These are phyloP conservation scores for Stephanocyclus meneghinianus DNA, from an alignment of 352 stramenopile genomes.

Conservation along the genomic window DNA sequence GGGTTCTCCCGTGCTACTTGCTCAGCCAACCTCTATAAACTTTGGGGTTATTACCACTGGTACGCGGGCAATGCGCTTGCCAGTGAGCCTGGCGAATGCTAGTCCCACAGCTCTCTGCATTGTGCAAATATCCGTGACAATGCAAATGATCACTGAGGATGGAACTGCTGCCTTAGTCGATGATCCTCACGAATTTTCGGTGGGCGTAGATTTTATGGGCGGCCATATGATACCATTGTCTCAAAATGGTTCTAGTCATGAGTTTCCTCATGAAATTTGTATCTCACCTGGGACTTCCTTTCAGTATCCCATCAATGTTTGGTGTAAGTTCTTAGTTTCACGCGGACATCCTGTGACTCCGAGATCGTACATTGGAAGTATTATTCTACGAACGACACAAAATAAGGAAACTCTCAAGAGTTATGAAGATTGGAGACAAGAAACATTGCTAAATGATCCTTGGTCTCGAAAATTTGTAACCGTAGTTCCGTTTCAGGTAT, in stretches of 20 bases:
- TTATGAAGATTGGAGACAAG: slow-evolving; percentile 58
- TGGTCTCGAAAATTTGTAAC: slow-evolving; percentile 41
- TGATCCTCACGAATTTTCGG: slow-evolving; percentile 36
- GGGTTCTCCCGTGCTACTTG: slow-evolving; percentile 19
- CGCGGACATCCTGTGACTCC: slow-evolving; percentile 8
- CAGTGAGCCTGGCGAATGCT: slow-evolving; percentile 42
- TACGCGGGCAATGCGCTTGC: slow-evolving; percentile 30
- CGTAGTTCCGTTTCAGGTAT: slow-evolving; percentile 56
- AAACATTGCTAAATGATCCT: slow-evolving; percentile 34
- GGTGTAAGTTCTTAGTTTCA: slow-evolving; percentile 45
- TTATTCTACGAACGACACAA: slow-evolving; percentile 56
- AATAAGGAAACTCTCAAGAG: slow-evolving; percentile 15
- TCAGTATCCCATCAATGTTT: slow-evolving; percentile 39
- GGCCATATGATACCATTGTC: slow-evolving; percentile 17
- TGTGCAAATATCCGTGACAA: slow-evolving; percentile 53
- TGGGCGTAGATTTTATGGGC: slow-evolving; percentile 47
- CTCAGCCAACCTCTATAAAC: slow-evolving; percentile 33
- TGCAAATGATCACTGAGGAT: slow-evolving; percentile 35
- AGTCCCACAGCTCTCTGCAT: slow-evolving; percentile 34
- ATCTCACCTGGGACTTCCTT: slow-evolving; percentile 28
- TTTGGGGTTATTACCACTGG: slow-evolving; percentile 68
- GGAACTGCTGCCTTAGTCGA: slow-evolving; percentile 30
- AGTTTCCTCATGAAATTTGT: slow-evolving; percentile 37
- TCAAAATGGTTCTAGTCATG: slow-evolving; percentile 20
- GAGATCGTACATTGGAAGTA: slow-evolving; percentile 51